Evolutionary conservation across 768 basidiomycete genomes (phyloP).

Genomic region (Serendipita sp.): DNA sequence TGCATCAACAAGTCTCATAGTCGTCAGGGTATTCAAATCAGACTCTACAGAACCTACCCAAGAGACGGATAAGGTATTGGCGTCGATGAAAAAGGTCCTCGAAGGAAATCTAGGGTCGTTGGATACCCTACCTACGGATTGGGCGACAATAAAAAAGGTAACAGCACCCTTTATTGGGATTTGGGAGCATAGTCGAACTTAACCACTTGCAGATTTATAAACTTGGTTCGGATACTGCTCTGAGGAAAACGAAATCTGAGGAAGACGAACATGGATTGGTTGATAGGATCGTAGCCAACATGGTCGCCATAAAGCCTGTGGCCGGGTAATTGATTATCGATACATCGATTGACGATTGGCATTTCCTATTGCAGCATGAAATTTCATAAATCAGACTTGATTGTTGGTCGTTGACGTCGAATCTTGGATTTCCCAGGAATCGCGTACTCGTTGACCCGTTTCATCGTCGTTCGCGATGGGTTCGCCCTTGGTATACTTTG

Average conservation of each 20-base stretch:
- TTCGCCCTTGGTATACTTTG: slow-evolving; percentile 59
- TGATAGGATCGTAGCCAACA: neutral
- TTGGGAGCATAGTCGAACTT: neutral
- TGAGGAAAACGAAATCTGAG: neutral
- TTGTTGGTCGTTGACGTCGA: neutral
- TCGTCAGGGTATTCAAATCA: slow-evolving; percentile 42
- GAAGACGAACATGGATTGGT: neutral
- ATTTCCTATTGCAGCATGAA: too few species aligned
- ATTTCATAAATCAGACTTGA: neutral
- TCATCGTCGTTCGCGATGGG: slow-evolving; percentile 68
- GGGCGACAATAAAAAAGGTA: slow-evolving; percentile 61
- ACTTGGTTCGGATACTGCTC: neutral
- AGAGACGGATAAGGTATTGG: slow-evolving; percentile 25
- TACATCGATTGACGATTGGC: too few species aligned
- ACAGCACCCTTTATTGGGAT: slow-evolving; percentile 10
- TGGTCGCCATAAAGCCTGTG: neutral
- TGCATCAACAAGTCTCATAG: slow-evolving; percentile 43
- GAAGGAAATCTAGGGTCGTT: slow-evolving; percentile 39
- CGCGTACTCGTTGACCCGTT: slow-evolving; percentile 59
- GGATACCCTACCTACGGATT: slow-evolving; percentile 45
- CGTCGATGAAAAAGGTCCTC: slow-evolving; percentile 42
- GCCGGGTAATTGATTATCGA: neutral
- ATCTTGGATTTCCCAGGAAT: slow-evolving; percentile 23
- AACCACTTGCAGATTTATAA: neutral
- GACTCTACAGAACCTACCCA: slow-evolving; percentile 19